Evolutionary conservation across 495 filamentous ascomycete species (phyloP).

Genomic region (Annulohypoxylon moriforme): DNA sequence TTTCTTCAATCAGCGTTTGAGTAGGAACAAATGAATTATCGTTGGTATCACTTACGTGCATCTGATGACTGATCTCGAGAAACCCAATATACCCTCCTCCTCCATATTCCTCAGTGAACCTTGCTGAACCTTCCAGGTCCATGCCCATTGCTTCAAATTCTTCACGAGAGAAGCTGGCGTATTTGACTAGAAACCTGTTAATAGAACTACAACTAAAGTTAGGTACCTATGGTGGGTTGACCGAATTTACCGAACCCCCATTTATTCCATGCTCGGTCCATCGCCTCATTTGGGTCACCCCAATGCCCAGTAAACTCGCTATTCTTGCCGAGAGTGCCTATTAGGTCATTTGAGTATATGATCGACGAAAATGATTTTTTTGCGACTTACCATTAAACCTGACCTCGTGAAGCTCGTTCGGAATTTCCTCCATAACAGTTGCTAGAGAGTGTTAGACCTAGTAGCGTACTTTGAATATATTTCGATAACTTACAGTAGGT

Average conservation of each 20-base stretch:
- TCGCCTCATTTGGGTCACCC: background rate
- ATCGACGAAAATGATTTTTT: background rate
- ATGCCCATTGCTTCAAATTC: background rate
- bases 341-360: background rate
- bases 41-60: background rate
- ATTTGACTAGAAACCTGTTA: background rate
- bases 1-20: background rate
- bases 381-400: background rate
- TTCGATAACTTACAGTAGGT: background rate
- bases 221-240: background rate
- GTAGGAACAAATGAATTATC: background rate
- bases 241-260: conserved; percentile 1
- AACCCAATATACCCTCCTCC: conserved; percentile 5
- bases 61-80: background rate
- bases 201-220: background rate
- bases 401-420: background rate
- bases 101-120: background rate
- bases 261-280: background rate
- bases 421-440: background rate
- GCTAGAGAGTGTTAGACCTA: background rate
- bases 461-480: background rate
- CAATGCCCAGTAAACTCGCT: background rate
- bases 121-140: background rate
- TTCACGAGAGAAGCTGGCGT: background rate
- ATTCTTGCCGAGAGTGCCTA: background rate